phyloP scores from a whole-genome alignment of 768 basidiomycete species.

The Hygrophorus russula region DNA sequence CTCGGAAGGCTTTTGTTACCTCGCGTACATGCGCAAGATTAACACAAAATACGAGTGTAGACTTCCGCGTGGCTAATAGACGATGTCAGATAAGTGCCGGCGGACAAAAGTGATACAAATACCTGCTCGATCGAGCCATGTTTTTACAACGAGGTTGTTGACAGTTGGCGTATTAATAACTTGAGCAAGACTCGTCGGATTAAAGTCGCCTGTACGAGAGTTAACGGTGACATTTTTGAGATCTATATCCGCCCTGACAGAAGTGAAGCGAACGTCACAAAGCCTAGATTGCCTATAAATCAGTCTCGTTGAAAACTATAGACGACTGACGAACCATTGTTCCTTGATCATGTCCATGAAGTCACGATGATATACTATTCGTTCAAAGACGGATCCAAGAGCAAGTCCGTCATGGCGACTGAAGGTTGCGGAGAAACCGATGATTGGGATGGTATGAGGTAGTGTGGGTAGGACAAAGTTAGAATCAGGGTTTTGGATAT shows the following conservation, averaged over 20 bases:
- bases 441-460: conserved; percentile 56
- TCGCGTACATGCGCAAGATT: conserved; percentile 70
- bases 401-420: conserved; percentile 85
- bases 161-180: conserved; percentile 73
- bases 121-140: conserved; percentile 85
- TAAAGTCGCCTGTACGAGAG: conserved; percentile 69
- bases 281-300: conserved; percentile 38
- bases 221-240: conserved; percentile 58
- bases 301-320: conserved; percentile 11
- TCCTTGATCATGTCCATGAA: conserved; percentile 91
- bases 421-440: conserved; percentile 95
- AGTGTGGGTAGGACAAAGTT: conserved; percentile 23
- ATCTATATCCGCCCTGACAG: conserved; percentile 66
- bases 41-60: conserved; percentile 89
- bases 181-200: conserved; percentile 61
- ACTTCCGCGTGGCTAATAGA: conserved; percentile 48
- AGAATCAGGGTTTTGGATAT: conserved; percentile 45
- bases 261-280: conserved; percentile 77
- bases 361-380: conserved; percentile 86
- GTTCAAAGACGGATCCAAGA: conserved; percentile 79
- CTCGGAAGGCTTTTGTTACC: conserved; percentile 62
- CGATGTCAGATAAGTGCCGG: conserved; percentile 2
- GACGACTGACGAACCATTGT: conserved; percentile 47
- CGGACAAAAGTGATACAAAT: conserved; percentile 13
- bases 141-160: conserved; percentile 66